Conservation (phyloP, 2,329 filamentous ascomycete species). For the Talaromyces marneffei region DNA sequence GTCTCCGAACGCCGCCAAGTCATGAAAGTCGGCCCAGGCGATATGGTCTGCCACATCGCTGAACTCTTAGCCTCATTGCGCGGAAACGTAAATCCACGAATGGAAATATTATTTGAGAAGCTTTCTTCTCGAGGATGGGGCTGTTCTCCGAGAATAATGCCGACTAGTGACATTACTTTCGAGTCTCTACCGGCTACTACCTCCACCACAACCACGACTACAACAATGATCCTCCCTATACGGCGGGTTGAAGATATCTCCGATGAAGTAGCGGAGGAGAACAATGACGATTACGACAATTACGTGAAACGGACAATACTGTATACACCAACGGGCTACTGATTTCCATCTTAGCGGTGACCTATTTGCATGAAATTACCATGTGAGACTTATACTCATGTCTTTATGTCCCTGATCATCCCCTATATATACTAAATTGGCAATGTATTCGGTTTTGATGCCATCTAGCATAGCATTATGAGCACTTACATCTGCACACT, state of each 20-base stretch:
- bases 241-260: slow-evolving; percentile 3
- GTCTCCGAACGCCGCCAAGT: slow-evolving; percentile 8
- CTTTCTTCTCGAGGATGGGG: slow-evolving; percentile 11
- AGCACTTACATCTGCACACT: too few relatives aligned
- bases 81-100: slow-evolving; percentile 12
- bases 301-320: background rate
- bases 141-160: background rate
- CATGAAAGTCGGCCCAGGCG: slow-evolving; percentile 11
- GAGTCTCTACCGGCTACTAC: background rate
- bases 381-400: background rate
- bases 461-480: background rate
- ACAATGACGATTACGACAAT: slow-evolving; percentile 1
- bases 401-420: background rate
- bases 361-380: background rate
- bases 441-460: too few relatives aligned
- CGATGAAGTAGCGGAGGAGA: background rate
- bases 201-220: background rate
- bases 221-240: background rate
- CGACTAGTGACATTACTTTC: background rate
- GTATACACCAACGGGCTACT: background rate
- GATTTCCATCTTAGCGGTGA: background rate
- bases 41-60: slow-evolving; percentile 12
- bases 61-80: slow-evolving; percentile 9
- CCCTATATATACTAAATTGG: background rate
- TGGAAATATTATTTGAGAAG: slow-evolving; percentile 14